Percentiles rank a stretch among this genome's conserved stretches.
phyloP scores from a whole-genome alignment of 768 basidiomycete species.

The Termitomyces sp. region DNA sequence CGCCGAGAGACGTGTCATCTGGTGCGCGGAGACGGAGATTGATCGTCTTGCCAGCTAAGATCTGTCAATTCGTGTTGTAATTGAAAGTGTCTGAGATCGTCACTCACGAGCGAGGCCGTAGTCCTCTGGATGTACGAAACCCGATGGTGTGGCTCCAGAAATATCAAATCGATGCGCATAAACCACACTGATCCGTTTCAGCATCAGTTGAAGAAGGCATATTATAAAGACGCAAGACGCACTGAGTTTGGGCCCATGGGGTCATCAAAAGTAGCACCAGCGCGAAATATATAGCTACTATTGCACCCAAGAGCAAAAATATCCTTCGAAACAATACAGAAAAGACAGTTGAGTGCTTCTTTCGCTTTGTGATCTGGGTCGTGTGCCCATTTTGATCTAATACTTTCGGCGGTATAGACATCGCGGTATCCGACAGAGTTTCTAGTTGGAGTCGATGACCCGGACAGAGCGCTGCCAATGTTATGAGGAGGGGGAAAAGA shows the following conservation, averaged over 20 bases:
- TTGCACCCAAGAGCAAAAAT: background rate
- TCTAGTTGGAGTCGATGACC: background rate
- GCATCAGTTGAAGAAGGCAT: background rate
- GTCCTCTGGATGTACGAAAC: constrained; percentile 38
- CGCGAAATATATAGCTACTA: background rate
- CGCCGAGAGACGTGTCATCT: constrained; percentile 65
- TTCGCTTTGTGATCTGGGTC: background rate
- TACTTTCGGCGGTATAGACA: background rate
- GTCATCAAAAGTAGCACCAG: constrained; percentile 34
- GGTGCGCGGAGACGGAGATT: constrained; percentile 57
- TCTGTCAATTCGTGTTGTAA: background rate
- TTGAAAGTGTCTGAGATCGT: background rate
- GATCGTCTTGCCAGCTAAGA: constrained; percentile 57
- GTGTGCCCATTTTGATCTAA: background rate
- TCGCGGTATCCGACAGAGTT: background rate
- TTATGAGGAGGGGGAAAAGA: background rate
- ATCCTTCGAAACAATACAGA: background rate
- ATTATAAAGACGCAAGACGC: constrained; percentile 5
- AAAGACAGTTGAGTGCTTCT: background rate
- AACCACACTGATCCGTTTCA: constrained; percentile 25
- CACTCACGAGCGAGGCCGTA: constrained; percentile 42
- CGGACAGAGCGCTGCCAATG: background rate
- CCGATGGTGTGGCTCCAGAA: constrained; percentile 27
- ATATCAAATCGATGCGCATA: constrained; percentile 39
- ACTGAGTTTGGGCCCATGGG: constrained; percentile 40